A percentile compares a stretch with the other conserved stretches of the same genome.
These are phyloP conservation scores for Discostella stelligera DNA, from an alignment of 352 stramenopile species.

Conservation along the genomic window DNA sequence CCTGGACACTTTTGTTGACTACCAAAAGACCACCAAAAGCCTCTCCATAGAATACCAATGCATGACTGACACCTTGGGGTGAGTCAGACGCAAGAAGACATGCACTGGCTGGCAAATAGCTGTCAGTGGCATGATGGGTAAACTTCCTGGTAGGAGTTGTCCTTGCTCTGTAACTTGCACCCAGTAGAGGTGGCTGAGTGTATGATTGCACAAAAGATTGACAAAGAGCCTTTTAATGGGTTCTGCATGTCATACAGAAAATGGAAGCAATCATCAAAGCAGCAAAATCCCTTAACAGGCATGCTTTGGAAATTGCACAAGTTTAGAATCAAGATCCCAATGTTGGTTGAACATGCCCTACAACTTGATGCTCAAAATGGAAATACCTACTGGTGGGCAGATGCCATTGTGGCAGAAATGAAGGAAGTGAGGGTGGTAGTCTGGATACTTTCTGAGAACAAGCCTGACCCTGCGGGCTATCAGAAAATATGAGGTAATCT, in stretches of 20 bases:
- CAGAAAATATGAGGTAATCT: constrained; percentile 41
- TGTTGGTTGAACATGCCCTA: constrained; percentile 35
- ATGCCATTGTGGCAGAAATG: constrained; percentile 53
- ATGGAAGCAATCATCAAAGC: constrained; percentile 31
- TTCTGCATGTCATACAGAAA: constrained; percentile 38
- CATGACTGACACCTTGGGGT: too few relatives aligned
- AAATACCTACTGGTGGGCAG: constrained; percentile 44
- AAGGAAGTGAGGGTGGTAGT: constrained; percentile 39
- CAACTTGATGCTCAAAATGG: constrained; percentile 29
- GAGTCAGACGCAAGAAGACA: too few relatives aligned
- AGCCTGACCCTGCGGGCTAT: constrained; percentile 15
- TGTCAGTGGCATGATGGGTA: constrained; percentile 33
- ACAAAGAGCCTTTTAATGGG: constrained; percentile 54
- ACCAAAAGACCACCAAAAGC: too few relatives aligned
- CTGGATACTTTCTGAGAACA: constrained; percentile 26
- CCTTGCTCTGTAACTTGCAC: constrained; percentile 45
- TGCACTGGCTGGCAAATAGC: too few relatives aligned
- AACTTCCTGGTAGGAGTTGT: constrained; percentile 28
- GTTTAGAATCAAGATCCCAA: constrained; percentile 54
- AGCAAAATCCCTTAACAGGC: constrained; percentile 15
- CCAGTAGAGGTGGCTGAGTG: constrained; percentile 56
- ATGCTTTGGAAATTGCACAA: constrained; percentile 47
- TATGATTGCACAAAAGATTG: constrained; percentile 33
- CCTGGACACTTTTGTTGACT: too few relatives aligned
- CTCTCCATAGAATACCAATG: too few relatives aligned